Evolutionary conservation across 768 basidiomycete species (phyloP).

Genomic region (Cantharellus anzutake): DNA sequence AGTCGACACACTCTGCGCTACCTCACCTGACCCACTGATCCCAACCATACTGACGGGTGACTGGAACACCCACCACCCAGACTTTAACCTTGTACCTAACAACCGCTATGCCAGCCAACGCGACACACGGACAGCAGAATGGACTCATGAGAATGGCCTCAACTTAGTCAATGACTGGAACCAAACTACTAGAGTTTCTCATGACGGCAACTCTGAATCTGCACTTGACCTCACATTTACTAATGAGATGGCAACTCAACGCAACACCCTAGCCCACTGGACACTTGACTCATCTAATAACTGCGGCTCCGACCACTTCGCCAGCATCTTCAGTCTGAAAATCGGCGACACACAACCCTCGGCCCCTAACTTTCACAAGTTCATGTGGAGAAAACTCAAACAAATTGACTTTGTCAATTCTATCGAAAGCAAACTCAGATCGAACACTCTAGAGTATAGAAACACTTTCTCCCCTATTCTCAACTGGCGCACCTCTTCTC

Average conservation of each 20-base stretch:
- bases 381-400: too few relatives aligned
- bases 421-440: too few relatives aligned
- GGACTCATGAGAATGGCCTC: slow-evolving; percentile 1
- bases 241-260: background rate
- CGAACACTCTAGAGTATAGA: too few relatives aligned
- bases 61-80: slow-evolving; percentile 5
- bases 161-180: slow-evolving; percentile 2
- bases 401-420: too few relatives aligned
- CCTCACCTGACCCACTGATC: background rate
- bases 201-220: background rate
- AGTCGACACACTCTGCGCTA: background rate
- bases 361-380: too few relatives aligned
- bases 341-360: too few relatives aligned
- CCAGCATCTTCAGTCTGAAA: background rate
- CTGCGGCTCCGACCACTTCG: slow-evolving; percentile 3
- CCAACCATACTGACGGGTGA: slow-evolving; percentile 5
- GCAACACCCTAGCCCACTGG: slow-evolving; percentile 1
- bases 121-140: background rate
- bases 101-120: background rate
- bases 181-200: background rate
- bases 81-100: background rate
- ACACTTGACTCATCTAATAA: background rate
- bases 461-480: too few relatives aligned
- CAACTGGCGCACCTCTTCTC: too few relatives aligned
- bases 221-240: slow-evolving; percentile 5